Evolutionary conservation across 257 asterid species (phyloP), one percentile per base, ranked within the genome.

Genomic region (Gynochthodes officinalis): DNA sequence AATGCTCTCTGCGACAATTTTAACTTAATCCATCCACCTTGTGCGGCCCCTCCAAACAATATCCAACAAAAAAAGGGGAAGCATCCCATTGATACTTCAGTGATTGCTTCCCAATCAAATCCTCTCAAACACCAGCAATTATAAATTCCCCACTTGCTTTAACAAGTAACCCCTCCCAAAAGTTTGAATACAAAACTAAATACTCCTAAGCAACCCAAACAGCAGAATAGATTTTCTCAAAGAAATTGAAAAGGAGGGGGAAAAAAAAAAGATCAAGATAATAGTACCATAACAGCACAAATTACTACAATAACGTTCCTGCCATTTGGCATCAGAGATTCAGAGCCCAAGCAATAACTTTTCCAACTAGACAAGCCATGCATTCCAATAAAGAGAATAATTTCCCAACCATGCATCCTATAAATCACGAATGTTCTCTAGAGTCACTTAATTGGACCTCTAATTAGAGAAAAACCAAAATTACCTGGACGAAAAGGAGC

Each of bases 401-500:
- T 9, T 53, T 2, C 3, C 33, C 35, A 43, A 46, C 15, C 37
- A 18, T 12, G 58, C 21, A 30, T 16, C 25, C 23, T 7, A 33
- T 1, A 16, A 8, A 28, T 28, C 18, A 10, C 23, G 42, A 65
- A 39, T 42, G 18, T 0, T 4, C 9, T n/a, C 27, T 10, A 49
- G 2, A 39, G 19, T 42, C 54, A 35, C 54, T 40, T 62, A 73
- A 63, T 15, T 18, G 0, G 0, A 23, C 32, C 48, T 16, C 5
- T 10, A 48, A 13, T 37, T 9, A 44, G 4, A 63, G 21, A 28
- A 16, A 44, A 48, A 64, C 25, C 16, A 53, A 37, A 61, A 55
- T 71, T 70, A 87, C 86, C 86, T 76, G 28, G 50, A 63, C 55
- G 49, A 74, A 58, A 39, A n/a, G 0, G 32, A 7, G 72, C 42